Conservation (phyloP, 805 yeast genomes). For the Starmerella potacharoeniae region DNA sequence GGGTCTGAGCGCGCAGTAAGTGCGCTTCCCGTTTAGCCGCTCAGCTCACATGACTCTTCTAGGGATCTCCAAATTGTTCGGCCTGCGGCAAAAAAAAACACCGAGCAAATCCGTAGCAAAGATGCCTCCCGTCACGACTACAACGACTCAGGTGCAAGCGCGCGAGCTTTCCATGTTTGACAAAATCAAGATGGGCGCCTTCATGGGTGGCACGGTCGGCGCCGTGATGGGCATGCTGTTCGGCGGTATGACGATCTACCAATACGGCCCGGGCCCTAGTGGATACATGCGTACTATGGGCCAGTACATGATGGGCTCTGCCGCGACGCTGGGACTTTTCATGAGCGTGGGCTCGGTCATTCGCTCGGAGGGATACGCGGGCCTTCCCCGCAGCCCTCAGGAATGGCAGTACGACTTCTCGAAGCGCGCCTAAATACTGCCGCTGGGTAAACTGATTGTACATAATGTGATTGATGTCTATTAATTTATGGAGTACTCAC, state of each 20-base stretch:
- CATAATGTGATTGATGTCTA: slow-evolving; percentile 2
- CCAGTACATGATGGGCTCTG: slow-evolving; percentile 91
- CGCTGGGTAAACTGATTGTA: neutral
- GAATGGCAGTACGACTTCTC: slow-evolving; percentile 14
- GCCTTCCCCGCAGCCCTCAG: slow-evolving; percentile 12
- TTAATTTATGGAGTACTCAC: slow-evolving; percentile 8
- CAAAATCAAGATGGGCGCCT: slow-evolving; percentile 94
- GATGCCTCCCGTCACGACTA: slow-evolving; percentile 28
- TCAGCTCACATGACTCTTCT: neutral
- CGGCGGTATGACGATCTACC: slow-evolving; percentile 84
- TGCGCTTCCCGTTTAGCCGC: neutral
- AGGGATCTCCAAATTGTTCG: neutral
- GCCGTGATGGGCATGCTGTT: slow-evolving; percentile 89
- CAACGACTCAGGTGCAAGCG: slow-evolving; percentile 24
- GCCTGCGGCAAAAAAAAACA: neutral
- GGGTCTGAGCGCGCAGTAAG: too few relatives aligned
- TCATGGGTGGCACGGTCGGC: slow-evolving; percentile 91
- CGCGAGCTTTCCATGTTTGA: slow-evolving; percentile 71
- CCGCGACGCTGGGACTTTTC: slow-evolving; percentile 90
- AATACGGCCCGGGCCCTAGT: slow-evolving; percentile 95
- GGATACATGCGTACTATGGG: slow-evolving; percentile 96
- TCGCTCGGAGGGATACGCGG: slow-evolving; percentile 25
- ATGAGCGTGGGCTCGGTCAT: slow-evolving; percentile 85
- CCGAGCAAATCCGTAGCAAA: neutral
- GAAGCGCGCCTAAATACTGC: neutral